Evolutionary conservation across 768 basidiomycete genomes (phyloP), one percentile per base, ranked within the genome.

Genomic region (Favolaschia claudopus): DNA sequence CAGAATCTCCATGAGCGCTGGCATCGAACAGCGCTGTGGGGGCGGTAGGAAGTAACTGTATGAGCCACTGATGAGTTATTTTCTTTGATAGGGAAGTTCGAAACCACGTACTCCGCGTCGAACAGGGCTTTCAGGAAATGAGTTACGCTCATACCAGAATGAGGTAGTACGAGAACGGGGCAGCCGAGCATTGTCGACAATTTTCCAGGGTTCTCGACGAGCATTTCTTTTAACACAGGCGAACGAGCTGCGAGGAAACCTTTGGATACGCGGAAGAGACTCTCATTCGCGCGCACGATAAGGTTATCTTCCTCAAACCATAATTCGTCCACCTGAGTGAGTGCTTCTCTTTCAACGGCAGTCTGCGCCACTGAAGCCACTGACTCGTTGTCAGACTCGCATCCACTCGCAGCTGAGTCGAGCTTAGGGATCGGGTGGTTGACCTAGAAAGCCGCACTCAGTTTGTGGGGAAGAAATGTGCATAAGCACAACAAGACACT

Each of bases 241-340:
- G 51, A 53, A 2, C 38, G 40, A 9, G 39, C 39, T 12, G 39
- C 39, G 22, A 53, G 27, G 15, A 53, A 25, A 19, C 51, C 51
- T 33, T 33, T 42, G 12, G 51, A 53, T 7, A 53, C 51, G 12
- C 51, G 51, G 15, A 53, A 53, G 38, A 52, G 10, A 9, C 29
- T 42, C 13, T 52, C 39, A 7, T 52, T 31, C 4, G 50, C 50
- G 1, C 50, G 27, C 1, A 52, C 7, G 12, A 52, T 52, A 5
- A 52, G 17, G 20, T 32, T 52, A 14, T 52, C 50, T 4, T 52
- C 50, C n/a, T 52, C 39, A 9, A 52, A 52, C 50, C 50, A 52
- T 1, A 52, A 31, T 17, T 38, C 7, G 14, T 27, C 25, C 9
- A 15, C 4, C n/a, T n/a, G n/a, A n/a, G n/a, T n/a, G n/a, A n/a